A percentile compares a stretch with the other conserved stretches of the same genome.
Conservation (phyloP, 768 basidiomycete species). For the Suillus americanus region DNA sequence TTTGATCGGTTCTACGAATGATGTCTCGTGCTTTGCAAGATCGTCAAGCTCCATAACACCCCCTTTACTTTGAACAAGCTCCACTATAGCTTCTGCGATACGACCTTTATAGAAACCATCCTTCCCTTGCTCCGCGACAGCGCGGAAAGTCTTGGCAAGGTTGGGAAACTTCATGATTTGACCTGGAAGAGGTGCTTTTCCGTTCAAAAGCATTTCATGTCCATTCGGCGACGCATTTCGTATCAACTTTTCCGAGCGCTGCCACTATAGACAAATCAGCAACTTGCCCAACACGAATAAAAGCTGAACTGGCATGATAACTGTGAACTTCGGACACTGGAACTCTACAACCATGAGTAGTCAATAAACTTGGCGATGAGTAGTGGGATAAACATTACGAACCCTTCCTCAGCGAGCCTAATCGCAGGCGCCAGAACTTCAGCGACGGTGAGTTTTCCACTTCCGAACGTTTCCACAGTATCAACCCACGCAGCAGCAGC, state of each 20-base stretch:
- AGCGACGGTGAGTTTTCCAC: slow-evolving; percentile 55
- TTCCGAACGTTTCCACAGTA: slow-evolving; percentile 80
- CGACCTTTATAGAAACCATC: slow-evolving; percentile 94
- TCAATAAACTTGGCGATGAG: not conserved
- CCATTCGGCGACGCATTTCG: slow-evolving; percentile 84
- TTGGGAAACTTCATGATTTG: slow-evolving; percentile 81
- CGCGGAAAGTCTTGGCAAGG: slow-evolving; percentile 81
- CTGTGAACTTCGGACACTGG: slow-evolving; percentile 87
- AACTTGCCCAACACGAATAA: not conserved
- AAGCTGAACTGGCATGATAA: slow-evolving; percentile 40
- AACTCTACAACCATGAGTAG: slow-evolving; percentile 44
- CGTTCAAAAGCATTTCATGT: slow-evolving; percentile 82
- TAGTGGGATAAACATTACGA: slow-evolving; percentile 13
- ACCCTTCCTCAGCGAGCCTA: slow-evolving; percentile 90
- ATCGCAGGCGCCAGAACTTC: slow-evolving; percentile 91
- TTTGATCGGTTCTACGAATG: slow-evolving; percentile 86
- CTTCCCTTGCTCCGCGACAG: slow-evolving; percentile 78
- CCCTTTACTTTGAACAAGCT: slow-evolving; percentile 80
- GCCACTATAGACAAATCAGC: slow-evolving; percentile 38
- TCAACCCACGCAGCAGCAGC: slow-evolving; percentile 97
- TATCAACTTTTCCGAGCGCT: slow-evolving; percentile 60
- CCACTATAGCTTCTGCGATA: slow-evolving; percentile 85
- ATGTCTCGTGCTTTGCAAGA: slow-evolving; percentile 76
- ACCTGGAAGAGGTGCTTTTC: slow-evolving; percentile 81
- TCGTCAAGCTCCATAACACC: slow-evolving; percentile 96